Evolutionary conservation across 163 green algal genomes (phyloP).

Genomic region (Scenedesmus sp.): DNA sequence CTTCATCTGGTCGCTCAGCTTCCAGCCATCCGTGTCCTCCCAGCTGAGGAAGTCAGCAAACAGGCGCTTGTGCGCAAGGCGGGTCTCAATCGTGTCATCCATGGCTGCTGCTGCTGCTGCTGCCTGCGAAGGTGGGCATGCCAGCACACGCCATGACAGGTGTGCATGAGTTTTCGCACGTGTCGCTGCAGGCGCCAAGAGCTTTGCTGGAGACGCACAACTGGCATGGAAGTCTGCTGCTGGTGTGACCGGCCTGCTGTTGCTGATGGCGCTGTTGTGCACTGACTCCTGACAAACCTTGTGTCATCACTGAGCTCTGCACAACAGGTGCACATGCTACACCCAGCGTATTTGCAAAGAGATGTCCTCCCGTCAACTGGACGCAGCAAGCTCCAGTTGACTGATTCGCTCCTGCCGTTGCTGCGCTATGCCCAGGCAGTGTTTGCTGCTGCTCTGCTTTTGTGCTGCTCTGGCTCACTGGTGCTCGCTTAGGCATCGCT

Average conservation of each 20-base stretch:
- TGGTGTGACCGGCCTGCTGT: background rate
- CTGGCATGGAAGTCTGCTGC: background rate
- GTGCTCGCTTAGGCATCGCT: background rate
- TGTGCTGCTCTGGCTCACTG: background rate
- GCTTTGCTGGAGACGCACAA: too few relatives aligned
- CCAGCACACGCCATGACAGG: background rate
- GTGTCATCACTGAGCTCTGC: too few relatives aligned
- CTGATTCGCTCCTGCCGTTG: background rate
- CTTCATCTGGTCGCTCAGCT: constrained; percentile 71
- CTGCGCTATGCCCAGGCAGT: background rate
- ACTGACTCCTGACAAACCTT: background rate
- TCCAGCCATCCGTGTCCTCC: constrained; percentile 75
- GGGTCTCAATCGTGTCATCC: constrained; percentile 74
- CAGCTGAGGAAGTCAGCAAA: constrained; percentile 89
- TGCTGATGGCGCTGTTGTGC: background rate
- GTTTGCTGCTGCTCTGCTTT: background rate
- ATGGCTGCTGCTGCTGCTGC: constrained; percentile 52
- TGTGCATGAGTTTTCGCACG: background rate
- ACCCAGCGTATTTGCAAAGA: background rate
- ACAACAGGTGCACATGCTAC: background rate
- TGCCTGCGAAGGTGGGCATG: background rate
- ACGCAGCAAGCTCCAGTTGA: background rate
- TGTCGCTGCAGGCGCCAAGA: background rate
- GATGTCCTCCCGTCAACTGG: background rate
- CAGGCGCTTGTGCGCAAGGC: constrained; percentile 79